phyloP scores from a whole-genome alignment of 352 stramenopile species.

The Phytophthora europaea region DNA sequence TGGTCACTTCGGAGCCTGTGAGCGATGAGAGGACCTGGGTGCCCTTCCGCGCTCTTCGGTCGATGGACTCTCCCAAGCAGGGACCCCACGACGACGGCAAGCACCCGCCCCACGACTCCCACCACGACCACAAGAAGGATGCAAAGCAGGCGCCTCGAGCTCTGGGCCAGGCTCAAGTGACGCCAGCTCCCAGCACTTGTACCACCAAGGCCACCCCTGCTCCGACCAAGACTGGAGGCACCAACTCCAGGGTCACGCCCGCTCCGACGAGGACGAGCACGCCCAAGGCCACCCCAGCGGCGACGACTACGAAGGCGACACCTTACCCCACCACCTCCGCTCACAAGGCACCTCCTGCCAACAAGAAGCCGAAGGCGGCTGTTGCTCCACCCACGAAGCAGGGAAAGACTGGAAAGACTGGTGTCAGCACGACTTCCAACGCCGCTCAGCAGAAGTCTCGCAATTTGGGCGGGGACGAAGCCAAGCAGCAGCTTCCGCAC shows the following conservation, averaged over 20 bases:
- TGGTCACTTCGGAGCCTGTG: slow-evolving; percentile 7
- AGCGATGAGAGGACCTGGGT: slow-evolving; percentile 6
- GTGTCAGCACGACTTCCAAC: not conserved
- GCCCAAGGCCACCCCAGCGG: slow-evolving; percentile 13
- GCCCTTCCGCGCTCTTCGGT: slow-evolving; percentile 15
- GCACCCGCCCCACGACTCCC: slow-evolving; percentile 1
- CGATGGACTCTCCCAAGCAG: slow-evolving; percentile 14
- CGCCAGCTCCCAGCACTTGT: not conserved
- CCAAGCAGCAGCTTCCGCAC: slow-evolving; percentile 10
- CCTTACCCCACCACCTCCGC: not conserved
- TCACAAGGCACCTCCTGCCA: not conserved
- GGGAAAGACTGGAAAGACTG: slow-evolving; percentile 20
- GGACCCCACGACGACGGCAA: slow-evolving; percentile 12
- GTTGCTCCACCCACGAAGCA: not conserved
- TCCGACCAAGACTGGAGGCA: slow-evolving; percentile 2
- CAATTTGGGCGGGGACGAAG: slow-evolving; percentile 4
- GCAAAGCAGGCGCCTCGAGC: not conserved
- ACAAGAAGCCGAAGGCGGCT: not conserved
- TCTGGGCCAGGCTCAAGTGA: slow-evolving; percentile 15
- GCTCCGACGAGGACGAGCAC: slow-evolving; percentile 17
- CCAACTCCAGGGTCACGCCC: slow-evolving; percentile 2
- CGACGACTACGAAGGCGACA: slow-evolving; percentile 6
- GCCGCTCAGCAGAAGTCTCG: not conserved
- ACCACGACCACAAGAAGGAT: not conserved
- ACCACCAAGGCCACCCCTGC: slow-evolving; percentile 9